These are phyloP conservation scores for Paramecium bursaria DNA, from an alignment of 73 alveolate species.

Conservation along the genomic window DNA sequence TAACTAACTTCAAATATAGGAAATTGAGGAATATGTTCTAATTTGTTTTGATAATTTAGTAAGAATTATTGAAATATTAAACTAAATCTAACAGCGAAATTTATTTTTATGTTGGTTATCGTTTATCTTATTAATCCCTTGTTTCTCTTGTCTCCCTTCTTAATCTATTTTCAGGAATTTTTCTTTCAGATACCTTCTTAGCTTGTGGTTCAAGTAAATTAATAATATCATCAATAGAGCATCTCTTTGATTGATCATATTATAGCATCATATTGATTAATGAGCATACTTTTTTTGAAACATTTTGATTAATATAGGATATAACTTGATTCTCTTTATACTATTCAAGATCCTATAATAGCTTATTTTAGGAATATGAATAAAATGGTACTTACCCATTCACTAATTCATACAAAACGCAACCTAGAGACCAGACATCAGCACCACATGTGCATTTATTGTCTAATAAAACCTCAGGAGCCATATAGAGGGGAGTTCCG, in stretches of 20 bases:
- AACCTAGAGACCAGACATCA: slow-evolving; percentile 83
- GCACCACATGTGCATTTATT: slow-evolving; percentile 27
- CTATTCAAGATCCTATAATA: not conserved
- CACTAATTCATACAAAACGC: slow-evolving; percentile 77
- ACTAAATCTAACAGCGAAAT: slow-evolving; percentile 52
- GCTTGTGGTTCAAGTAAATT: slow-evolving; percentile 2
- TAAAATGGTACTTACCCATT: slow-evolving; percentile 76
- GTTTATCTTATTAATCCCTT: not conserved
- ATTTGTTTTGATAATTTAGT: not conserved
- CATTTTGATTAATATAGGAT: slow-evolving; percentile 2
- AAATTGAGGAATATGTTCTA: slow-evolving; percentile 1
- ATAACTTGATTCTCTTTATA: not conserved
- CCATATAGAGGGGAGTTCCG: slow-evolving; percentile 55
- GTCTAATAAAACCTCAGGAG: slow-evolving; percentile 47
- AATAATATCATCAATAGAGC: not conserved
- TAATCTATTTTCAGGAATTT: not conserved
- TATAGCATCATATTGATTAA: not conserved
- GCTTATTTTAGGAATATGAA: slow-evolving; percentile 37
- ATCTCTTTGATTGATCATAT: not conserved
- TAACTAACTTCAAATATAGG: slow-evolving; percentile 33
- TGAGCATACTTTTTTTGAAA: slow-evolving; percentile 34
- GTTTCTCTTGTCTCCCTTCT: no score
- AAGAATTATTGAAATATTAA: slow-evolving; percentile 10
- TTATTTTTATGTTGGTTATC: not conserved
- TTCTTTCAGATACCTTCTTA: not conserved